Evolutionary conservation across 805 yeast species (phyloP), one percentile per base, ranked within the genome.

Genomic region (Candida michaelii): DNA sequence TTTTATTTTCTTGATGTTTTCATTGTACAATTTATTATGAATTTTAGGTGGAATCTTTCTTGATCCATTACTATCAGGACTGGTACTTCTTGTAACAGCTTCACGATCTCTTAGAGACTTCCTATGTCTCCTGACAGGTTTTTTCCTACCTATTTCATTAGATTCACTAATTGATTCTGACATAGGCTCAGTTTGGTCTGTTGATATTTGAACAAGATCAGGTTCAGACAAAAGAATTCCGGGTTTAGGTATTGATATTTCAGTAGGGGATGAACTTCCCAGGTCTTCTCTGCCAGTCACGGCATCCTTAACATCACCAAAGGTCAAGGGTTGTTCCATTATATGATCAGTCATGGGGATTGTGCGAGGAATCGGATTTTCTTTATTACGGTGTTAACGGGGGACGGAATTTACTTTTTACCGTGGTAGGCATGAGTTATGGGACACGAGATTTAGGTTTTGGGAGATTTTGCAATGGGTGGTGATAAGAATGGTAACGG

Each of bases 1-100:
- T 13, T 43, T 44, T 10, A 46, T 18, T 31, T 49, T 54, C 14
- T 40, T 36, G 5, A 45, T 46, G 30, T 51, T 55, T n/a, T 61
- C 64, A 41, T 59, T 51, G 34, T 55, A 54, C 23, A 65, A 48
- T 44, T 65, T 65, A 43, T 53, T 59, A 40, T 64, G 69, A 31
- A 65, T 57, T 31, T 47, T 49, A 6, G 67, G 67, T 6, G 49
- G 50, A 7, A 44, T 31, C 36, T 49, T 37, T 48, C 56, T 27
- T 46, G 41, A 14, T 21, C 21, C 45, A 17, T 40, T 27, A n/a
- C 45, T 31, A 18, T 46, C 52, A 10, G 54, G 54, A 38, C 49
- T 44, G 4, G 39, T 33, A 23, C 48, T 46, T 31, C 52, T 32
- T 23, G 40, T 40, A 4, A 37, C 35, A 10, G 16, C 13, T 11